A percentile compares a stretch with the other conserved stretches of the same genome.
phyloP scores from a whole-genome alignment of 371 early-diverging fungal genomes.

The Mucor racemosus region DNA sequence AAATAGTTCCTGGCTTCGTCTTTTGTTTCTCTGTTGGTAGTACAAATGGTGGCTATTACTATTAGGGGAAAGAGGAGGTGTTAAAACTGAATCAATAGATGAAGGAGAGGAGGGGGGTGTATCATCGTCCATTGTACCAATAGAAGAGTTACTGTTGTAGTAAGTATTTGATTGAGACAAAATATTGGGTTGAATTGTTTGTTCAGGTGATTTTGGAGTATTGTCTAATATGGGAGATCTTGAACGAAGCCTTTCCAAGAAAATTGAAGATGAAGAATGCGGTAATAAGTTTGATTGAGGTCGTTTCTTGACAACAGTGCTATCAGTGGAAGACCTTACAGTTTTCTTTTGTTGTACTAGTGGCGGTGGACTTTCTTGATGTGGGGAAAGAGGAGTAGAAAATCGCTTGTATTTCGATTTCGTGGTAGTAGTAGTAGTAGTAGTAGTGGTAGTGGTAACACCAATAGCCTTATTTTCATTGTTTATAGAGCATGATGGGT shows the following conservation, averaged over 20 bases:
- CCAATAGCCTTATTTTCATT: not conserved
- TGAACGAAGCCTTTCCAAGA: constrained; percentile 18
- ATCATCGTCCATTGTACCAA: not conserved
- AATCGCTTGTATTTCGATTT: constrained; percentile 8
- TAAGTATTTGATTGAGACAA: not conserved
- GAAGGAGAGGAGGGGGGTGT: constrained; percentile 15
- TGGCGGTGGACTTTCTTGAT: not conserved
- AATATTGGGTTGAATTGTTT: not conserved
- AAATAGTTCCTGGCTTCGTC: not conserved
- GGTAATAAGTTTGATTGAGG: constrained; percentile 21
- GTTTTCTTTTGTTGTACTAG: not conserved
- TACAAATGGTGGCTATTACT: not conserved
- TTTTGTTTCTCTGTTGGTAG: not conserved
- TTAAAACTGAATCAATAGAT: not conserved
- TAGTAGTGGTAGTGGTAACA: not conserved
- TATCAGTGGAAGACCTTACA: not conserved
- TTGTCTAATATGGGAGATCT: not conserved
- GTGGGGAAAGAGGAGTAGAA: not conserved
- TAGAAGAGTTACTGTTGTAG: not conserved
- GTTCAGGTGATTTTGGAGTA: not conserved
- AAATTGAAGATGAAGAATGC: constrained; percentile 19
- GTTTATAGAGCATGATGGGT: not conserved
- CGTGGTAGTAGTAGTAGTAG: not conserved
- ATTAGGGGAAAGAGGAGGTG: constrained; percentile 4
- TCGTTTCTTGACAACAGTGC: not conserved